Conservation (phyloP, 805 yeast species). For the Monosporozyma solicola region DNA sequence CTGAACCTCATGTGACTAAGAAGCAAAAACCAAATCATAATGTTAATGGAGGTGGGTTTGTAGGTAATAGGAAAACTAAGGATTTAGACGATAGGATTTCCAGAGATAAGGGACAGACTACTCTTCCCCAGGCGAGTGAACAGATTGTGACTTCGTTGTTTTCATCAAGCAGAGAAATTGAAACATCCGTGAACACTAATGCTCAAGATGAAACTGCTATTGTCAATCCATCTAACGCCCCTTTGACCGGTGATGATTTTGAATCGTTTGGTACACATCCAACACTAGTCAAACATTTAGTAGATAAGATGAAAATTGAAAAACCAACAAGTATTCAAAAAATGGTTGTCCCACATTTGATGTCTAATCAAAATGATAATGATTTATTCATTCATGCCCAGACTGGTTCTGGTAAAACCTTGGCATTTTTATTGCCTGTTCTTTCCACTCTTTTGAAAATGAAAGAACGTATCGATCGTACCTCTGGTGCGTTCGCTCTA, state of each 20-base stretch:
- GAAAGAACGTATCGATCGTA: slow-evolving; percentile 38
- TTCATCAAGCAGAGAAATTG: slow-evolving; percentile 53
- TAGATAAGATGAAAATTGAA: slow-evolving; percentile 43
- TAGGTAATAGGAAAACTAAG: slow-evolving; percentile 4
- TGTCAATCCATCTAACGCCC: slow-evolving; percentile 73
- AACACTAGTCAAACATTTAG: slow-evolving; percentile 44
- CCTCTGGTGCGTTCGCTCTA: slow-evolving; percentile 80
- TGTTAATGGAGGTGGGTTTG: no score
- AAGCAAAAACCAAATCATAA: not conserved
- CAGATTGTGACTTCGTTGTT: slow-evolving; percentile 82
- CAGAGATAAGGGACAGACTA: not conserved
- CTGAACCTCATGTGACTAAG: not conserved
- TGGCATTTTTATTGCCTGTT: slow-evolving; percentile 80
- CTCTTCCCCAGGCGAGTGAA: slow-evolving; percentile 11
- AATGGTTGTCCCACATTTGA: slow-evolving; percentile 58
- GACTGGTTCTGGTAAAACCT: slow-evolving; percentile 96
- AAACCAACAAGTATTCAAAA: slow-evolving; percentile 86
- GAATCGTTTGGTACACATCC: slow-evolving; percentile 60
- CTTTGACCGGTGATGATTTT: slow-evolving; percentile 56
- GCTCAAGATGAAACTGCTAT: slow-evolving; percentile 31
- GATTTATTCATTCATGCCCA: slow-evolving; percentile 92
- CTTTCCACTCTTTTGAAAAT: slow-evolving; percentile 60
- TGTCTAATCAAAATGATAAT: slow-evolving; percentile 33
- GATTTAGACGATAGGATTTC: slow-evolving; percentile 3
- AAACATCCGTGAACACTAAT: slow-evolving; percentile 28